Conservation (phyloP, 139 green algal genomes). For the Micractinium conductrix region DNA sequence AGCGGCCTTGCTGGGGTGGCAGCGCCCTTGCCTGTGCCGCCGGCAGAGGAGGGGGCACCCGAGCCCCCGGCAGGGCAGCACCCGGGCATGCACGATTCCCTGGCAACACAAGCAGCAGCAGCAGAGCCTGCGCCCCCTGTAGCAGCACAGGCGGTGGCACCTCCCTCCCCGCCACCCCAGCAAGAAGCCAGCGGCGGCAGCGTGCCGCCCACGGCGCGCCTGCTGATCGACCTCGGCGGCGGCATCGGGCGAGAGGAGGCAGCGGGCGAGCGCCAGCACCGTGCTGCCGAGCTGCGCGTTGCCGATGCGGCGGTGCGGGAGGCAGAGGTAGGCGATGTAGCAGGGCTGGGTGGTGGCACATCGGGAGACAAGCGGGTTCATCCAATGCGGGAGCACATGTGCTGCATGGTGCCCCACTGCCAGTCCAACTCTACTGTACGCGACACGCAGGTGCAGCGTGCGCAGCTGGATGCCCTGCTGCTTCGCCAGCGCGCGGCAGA, state of each 20-base stretch:
- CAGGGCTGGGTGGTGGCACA: neutral
- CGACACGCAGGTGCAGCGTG: neutral
- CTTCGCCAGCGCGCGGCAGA: neutral
- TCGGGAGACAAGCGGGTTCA: neutral
- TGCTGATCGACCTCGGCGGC: neutral
- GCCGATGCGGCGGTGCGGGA: neutral
- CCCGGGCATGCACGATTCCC: too few species aligned
- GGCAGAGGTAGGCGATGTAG: neutral
- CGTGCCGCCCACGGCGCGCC: conserved; percentile 1
- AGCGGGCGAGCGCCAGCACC: neutral
- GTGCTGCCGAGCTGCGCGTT: neutral
- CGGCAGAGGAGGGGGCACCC: too few species aligned
- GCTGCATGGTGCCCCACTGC: neutral
- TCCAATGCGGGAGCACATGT: neutral
- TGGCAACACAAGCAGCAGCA: too few species aligned
- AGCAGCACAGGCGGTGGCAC: too few species aligned
- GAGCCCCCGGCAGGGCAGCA: too few species aligned
- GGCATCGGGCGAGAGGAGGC: neutral
- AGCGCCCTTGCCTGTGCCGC: too few species aligned
- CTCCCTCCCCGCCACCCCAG: too few species aligned
- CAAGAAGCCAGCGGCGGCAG: neutral
- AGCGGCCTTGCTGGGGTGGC: too few species aligned
- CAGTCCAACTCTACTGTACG: neutral
- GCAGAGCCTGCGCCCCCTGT: too few species aligned
- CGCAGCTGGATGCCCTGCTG: conserved; percentile 15